Evolutionary conservation across 495 filamentous ascomycete species (phyloP), one percentile per base, ranked within the genome.

Genomic region (Cairneyella variabilis): DNA sequence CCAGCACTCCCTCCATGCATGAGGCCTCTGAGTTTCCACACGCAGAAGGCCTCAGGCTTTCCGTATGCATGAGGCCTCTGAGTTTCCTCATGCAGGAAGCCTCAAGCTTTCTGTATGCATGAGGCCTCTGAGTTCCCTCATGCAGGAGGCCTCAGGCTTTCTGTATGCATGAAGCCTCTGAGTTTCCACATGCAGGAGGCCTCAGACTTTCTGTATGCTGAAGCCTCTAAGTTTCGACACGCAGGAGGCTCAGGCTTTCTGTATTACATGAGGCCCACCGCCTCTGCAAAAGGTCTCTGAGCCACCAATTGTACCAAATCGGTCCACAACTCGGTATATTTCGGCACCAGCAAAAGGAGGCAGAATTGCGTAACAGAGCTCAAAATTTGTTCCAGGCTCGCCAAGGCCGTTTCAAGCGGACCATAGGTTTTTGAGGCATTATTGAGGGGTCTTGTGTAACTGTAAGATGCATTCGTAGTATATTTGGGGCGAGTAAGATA

Each of bases 201-300:
- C 5, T 18, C 38, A 40, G 38, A 21, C 38, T 40, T 40, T 20
- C 38, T 20, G 11, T 18, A 40, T 40, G 38, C 38, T 16, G 38
- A 40, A 21, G 16, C 38, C 38, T 7, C 11, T 18, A 11, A 2
- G 18, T 39, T 39, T 39, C 18, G n/a, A n/a, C 36, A 40, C 22
- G 38, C 38, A 40, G 18, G 11, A 40, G 38, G 38, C 38, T n/a
- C n/a, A n/a, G n/a, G n/a, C n/a, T n/a, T n/a, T n/a, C n/a, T n/a
- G n/a, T n/a, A n/a, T n/a, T n/a, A n/a, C n/a, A n/a, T n/a, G n/a
- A n/a, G 38, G 38, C 38, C 38, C 5, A 7, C 38, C 38, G 38
- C 38, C 38, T 40, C 18, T 40, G 38, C 38, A 40, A 40, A 40
- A 40, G 38, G 38, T 20, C 38, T 40, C 38, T 40, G 38, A 21